Evolutionary conservation across 352 stramenopile species (phyloP), one percentile per base, ranked within the genome.

Genomic region (Globisporangium paroecandrum): DNA sequence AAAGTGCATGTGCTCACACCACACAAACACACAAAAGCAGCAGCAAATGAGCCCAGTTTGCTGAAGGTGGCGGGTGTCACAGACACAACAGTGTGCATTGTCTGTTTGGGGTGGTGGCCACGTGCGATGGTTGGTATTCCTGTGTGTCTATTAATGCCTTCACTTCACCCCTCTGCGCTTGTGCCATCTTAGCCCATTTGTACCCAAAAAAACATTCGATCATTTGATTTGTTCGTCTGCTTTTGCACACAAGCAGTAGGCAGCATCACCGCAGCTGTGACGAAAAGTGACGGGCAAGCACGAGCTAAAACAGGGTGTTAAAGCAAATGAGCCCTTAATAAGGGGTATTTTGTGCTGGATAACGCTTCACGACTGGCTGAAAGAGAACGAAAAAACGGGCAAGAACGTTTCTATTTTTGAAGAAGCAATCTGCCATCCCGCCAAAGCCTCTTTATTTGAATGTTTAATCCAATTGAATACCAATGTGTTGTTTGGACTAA

Each of bases 341-440:
- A 64, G 15, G 58, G 36, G n/a, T 51, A 2, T 13, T 24, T 29
- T 53, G 34, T 2, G 15, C 27, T 43, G 18, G 55, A 60, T 46
- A 60, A 27, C 55, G 18, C 29, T 25, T 38, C 27, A 43, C 55
- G 55, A 60, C 32, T 64, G 38, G 58, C 62, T 46, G 18, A 67
- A 47, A 41, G n/a, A 9, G 27, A 67, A 54, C 43, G 18, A 51
- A 51, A 49, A 51, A 51, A 22, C 18, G 43, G 18, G 43, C 27
- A 66, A 38, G 10, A 66, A 53, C 58, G 58, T 63, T 63, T 63
- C 61, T 66, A 66, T 66, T 66, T 66, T 59, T 59, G 61, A 51
- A 51, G 43, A 10, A 51, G 43, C 18, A 7, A 51, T 51, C 43
- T 6, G 41, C n/a, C 41, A 22, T 49, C 15, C 15, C 18, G 18